Evolutionary conservation across 2,329 filamentous ascomycete genomes (phyloP).

Genomic region (Phoma herbarum): DNA sequence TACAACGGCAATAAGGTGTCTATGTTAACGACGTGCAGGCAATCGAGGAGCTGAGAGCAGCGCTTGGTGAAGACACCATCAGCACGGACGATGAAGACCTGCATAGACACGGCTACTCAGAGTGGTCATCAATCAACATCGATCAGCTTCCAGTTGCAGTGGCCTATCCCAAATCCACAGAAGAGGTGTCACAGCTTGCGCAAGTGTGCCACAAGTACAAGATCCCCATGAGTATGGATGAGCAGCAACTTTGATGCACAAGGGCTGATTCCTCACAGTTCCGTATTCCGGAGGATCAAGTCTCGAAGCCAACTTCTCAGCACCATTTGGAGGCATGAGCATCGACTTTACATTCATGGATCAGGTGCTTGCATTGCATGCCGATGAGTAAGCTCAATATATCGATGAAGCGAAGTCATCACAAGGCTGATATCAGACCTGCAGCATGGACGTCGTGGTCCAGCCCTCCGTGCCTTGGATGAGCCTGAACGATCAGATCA

Average conservation of each 20-base stretch:
- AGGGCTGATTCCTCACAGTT: constrained; percentile 55
- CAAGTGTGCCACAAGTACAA: constrained; percentile 79
- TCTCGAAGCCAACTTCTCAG: constrained; percentile 89
- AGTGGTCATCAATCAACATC: constrained; percentile 75
- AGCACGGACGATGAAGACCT: constrained; percentile 71
- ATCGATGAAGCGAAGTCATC: not conserved
- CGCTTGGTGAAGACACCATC: constrained; percentile 67
- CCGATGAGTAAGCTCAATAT: constrained; percentile 66
- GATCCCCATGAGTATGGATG: constrained; percentile 70
- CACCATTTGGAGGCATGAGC: constrained; percentile 84
- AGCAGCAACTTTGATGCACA: not conserved
- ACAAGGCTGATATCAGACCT: constrained; percentile 29
- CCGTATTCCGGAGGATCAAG: constrained; percentile 87
- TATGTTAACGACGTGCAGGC: constrained; percentile 53
- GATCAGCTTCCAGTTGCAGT: constrained; percentile 70
- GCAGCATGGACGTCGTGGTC: constrained; percentile 84
- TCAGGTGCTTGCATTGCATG: constrained; percentile 78
- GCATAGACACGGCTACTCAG: constrained; percentile 71
- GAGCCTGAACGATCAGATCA: constrained; percentile 79
- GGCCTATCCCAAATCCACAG: constrained; percentile 69
- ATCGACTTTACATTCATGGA: constrained; percentile 93
- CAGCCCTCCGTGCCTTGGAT: constrained; percentile 95
- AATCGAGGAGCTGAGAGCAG: constrained; percentile 61
- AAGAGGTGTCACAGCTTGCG: constrained; percentile 70
- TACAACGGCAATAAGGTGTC: not conserved